These are phyloP conservation scores for Pichia sorboxylosa DNA, from an alignment of 1,139 yeast genomes.

Conservation along the genomic window DNA sequence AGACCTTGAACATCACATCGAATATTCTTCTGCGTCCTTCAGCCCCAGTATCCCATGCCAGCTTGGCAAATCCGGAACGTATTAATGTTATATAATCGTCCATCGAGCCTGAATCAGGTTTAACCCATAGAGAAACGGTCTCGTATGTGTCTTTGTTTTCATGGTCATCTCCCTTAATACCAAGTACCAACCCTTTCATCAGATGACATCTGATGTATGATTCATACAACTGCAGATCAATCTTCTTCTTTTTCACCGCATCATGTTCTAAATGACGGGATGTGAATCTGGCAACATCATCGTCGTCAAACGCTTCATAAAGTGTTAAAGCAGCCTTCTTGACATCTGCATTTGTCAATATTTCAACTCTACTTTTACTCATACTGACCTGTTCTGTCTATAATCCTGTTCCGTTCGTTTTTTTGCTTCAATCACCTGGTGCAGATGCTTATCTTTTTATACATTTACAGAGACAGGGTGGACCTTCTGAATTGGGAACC, in stretches of 20 bases:
- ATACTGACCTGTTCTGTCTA: too few species aligned
- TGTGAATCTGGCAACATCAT: constrained; percentile 39
- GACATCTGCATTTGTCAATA: constrained; percentile 32
- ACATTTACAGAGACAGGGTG: too few species aligned
- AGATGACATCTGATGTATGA: constrained; percentile 49
- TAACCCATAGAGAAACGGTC: constrained; percentile 54
- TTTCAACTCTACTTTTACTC: constrained; percentile 17
- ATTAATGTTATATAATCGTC: constrained; percentile 40
- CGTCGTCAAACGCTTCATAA: constrained; percentile 39
- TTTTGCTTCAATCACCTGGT: too few species aligned
- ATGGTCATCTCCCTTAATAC: constrained; percentile 26
- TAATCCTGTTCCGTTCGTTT: too few species aligned
- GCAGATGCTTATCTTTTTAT: too few species aligned
- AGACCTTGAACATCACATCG: constrained; percentile 43
- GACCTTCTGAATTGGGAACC: too few species aligned
- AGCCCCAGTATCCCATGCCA: constrained; percentile 39
- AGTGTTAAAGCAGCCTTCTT: constrained; percentile 46
- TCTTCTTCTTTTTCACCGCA: constrained; percentile 26
- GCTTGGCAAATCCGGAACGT: constrained; percentile 45
- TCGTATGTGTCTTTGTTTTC: constrained; percentile 34
- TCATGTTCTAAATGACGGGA: constrained; percentile 33
- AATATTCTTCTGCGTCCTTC: constrained; percentile 46
- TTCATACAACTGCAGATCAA: constrained; percentile 41
- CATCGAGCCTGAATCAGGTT: constrained; percentile 37
- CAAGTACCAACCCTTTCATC: constrained; percentile 43